Conservation (phyloP, 2,329 filamentous ascomycete genomes). For the Paradendryphiella salina region DNA sequence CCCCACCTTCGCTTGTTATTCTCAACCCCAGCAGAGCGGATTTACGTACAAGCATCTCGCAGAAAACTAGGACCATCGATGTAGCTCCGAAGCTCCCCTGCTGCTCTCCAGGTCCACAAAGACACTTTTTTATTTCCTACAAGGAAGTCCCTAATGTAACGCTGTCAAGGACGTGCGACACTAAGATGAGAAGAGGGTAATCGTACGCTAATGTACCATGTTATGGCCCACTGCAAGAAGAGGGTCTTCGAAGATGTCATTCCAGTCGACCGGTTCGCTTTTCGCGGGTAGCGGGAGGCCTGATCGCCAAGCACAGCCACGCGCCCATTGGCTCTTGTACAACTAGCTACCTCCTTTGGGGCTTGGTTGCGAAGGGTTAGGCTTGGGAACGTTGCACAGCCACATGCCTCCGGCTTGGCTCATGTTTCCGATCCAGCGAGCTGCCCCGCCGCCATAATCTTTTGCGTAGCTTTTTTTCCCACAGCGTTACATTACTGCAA, state of each 20-base stretch:
- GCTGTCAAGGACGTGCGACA: background rate
- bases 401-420: conserved; percentile 4
- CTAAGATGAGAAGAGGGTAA: background rate
- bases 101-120: background rate
- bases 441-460: too few species aligned
- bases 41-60: conserved; percentile 19
- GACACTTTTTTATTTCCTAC: background rate
- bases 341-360: background rate
- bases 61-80: background rate
- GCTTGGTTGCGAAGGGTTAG: conserved; percentile 1
- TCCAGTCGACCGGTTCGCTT: conserved; percentile 11
- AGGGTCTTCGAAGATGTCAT: conserved; percentile 11
- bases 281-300: conserved; percentile 10
- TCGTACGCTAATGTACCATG: conserved; percentile 4
- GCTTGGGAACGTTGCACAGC: background rate
- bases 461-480: background rate
- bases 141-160: background rate
- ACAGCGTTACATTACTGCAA: too few species aligned
- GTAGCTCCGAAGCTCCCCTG: background rate
- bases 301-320: conserved; percentile 4
- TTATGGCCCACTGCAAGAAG: conserved; percentile 5
- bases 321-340: background rate
- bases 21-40: conserved; percentile 9
- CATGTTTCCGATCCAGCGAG: background rate
- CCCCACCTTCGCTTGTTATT: conserved; percentile 4